Conservation (phyloP, 2,329 filamentous ascomycete species). For the Capronia epimyces region DNA sequence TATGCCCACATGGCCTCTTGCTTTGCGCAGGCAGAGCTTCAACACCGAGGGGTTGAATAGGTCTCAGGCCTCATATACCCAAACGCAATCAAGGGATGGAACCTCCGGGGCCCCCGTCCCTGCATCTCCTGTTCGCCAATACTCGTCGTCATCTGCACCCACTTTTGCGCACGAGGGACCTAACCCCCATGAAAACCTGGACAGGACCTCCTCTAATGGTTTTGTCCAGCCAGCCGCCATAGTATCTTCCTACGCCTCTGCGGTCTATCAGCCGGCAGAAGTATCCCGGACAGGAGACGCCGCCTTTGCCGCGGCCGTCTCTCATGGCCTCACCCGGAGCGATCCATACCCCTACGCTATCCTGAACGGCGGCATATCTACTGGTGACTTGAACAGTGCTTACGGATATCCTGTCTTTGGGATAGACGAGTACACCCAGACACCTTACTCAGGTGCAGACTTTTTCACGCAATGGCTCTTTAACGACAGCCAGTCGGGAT, state of each 20-base stretch:
- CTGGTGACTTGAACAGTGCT: conserved; percentile 36
- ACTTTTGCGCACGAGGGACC: conserved; percentile 21
- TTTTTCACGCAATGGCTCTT: conserved; percentile 84
- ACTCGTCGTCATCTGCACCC: conserved; percentile 21
- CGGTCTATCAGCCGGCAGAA: conserved; percentile 16
- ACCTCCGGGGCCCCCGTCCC: conserved; percentile 10
- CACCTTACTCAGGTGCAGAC: conserved; percentile 80
- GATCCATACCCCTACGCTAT: conserved; percentile 25
- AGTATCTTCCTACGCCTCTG: conserved; percentile 12
- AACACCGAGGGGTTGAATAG: conserved; percentile 17
- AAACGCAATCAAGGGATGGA: conserved; percentile 8
- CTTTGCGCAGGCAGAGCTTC: conserved; percentile 29
- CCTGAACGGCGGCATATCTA: conserved; percentile 24
- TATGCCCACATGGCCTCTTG: conserved; percentile 30
- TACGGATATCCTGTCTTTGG: conserved; percentile 77
- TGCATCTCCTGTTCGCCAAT: conserved; percentile 23
- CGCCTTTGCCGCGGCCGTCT: conserved; percentile 30
- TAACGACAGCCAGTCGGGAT: conserved; percentile 57
- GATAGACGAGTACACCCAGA: conserved; percentile 74
- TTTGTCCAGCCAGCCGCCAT: conserved; percentile 20
- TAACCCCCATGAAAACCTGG: conserved; percentile 17
- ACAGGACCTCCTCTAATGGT: conserved; percentile 12
- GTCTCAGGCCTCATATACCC: conserved; percentile 10
- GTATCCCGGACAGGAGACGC: conserved; percentile 28
- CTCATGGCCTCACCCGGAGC: conserved; percentile 28